Conservation (phyloP, 2,329 filamentous ascomycete genomes). For the Colletotrichum horii region DNA sequence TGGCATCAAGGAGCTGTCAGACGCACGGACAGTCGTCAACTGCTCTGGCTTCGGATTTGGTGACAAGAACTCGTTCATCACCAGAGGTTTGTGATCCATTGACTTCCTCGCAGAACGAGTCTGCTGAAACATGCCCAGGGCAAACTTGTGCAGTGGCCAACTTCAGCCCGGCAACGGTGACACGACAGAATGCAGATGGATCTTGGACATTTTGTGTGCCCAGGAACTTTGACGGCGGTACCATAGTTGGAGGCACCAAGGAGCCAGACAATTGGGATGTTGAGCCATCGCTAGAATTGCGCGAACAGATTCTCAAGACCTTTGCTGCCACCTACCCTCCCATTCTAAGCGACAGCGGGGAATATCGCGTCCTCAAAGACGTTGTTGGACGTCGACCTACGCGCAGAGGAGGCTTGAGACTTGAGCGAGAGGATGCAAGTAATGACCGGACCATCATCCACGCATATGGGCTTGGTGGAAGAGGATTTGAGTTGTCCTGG, state of each 20-base stretch:
- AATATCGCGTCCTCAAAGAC: conserved; percentile 43
- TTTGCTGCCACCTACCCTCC: conserved; percentile 40
- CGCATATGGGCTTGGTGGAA: conserved; percentile 65
- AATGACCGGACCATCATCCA: conserved; percentile 42
- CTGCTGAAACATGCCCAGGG: conserved; percentile 29
- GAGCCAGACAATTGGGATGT: conserved; percentile 62
- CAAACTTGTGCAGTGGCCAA: conserved; percentile 53
- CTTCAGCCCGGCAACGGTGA: conserved; percentile 48
- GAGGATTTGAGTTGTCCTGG: conserved; percentile 68
- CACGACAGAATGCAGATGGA: conserved; percentile 66
- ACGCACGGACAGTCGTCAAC: conserved; percentile 45
- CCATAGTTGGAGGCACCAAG: conserved; percentile 71
- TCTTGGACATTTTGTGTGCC: conserved; percentile 69
- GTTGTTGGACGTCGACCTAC: conserved; percentile 52
- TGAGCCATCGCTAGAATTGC: conserved; percentile 49
- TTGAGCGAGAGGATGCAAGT: conserved; percentile 52
- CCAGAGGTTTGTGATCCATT: conserved; percentile 37
- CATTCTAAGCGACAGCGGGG: conserved; percentile 31
- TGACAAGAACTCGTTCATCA: conserved; percentile 46
- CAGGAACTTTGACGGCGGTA: conserved; percentile 65
- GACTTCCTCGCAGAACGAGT: neutral
- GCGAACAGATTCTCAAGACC: conserved; percentile 49
- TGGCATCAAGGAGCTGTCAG: conserved; percentile 29
- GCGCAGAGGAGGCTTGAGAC: conserved; percentile 52
- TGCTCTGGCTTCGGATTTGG: conserved; percentile 51